Conservation (phyloP, 768 basidiomycete species). For the Collybia mongolica region DNA sequence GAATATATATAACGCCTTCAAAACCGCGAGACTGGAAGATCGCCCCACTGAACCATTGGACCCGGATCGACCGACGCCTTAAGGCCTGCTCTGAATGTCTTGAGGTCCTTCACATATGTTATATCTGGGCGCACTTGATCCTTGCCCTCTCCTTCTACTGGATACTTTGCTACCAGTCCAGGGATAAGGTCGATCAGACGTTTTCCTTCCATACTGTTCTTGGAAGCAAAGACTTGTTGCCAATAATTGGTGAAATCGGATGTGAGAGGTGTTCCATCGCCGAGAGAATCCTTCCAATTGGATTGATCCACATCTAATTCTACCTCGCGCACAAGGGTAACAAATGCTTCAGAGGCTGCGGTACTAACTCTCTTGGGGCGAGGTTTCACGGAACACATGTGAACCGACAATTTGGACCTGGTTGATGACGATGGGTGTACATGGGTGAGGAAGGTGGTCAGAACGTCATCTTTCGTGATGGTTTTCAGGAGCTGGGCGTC, state of each 20-base stretch:
- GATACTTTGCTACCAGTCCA: conserved; percentile 52
- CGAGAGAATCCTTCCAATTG: conserved; percentile 50
- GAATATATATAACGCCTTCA: conserved; percentile 25
- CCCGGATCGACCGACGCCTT: conserved; percentile 53
- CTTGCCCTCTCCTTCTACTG: conserved; percentile 51
- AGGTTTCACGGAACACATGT: conserved; percentile 71
- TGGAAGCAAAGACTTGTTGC: conserved; percentile 39
- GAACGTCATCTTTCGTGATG: conserved; percentile 74
- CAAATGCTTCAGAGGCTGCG: conserved; percentile 63
- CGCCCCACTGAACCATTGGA: conserved; percentile 73
- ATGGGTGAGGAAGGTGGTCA: conserved; percentile 64
- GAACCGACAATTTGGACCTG: conserved; percentile 84
- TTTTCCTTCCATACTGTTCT: conserved; percentile 31
- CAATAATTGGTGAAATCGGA: conserved; percentile 68
- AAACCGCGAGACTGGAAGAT: conserved; percentile 60
- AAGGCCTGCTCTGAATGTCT: conserved; percentile 64
- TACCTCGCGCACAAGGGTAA: conserved; percentile 45
- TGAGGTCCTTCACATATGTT: conserved; percentile 62
- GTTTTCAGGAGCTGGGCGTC: conserved; percentile 66
- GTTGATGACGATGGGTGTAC: conserved; percentile 68
- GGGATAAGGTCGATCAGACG: conserved; percentile 56
- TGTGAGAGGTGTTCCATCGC: conserved; percentile 53
- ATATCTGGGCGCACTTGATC: conserved; percentile 46
- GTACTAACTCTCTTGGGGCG: conserved; percentile 59
- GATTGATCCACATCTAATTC: conserved; percentile 48